Percentiles rank a stretch among this genome's conserved stretches.
These are phyloP conservation scores for Arachnomyces sp. DNA, from an alignment of 2,329 filamentous ascomycete genomes.

Conservation along the genomic window DNA sequence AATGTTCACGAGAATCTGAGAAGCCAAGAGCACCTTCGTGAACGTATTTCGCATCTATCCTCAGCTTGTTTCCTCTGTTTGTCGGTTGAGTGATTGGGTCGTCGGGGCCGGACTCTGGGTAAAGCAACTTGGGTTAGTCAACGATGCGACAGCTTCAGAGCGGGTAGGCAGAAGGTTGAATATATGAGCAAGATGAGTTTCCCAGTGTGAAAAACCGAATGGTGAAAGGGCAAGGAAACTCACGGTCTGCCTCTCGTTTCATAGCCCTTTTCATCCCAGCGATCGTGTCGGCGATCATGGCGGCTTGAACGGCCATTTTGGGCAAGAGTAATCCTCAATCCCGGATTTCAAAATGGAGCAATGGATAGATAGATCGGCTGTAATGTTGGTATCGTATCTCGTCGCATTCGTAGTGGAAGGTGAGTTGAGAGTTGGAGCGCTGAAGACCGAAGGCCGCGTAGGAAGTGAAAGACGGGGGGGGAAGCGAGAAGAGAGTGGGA, in stretches of 20 bases:
- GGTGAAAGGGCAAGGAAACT: conserved; percentile 7
- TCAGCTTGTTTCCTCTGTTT: conserved; percentile 56
- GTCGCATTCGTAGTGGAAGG: too few species aligned
- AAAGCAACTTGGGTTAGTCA: conserved; percentile 1
- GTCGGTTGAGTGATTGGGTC: conserved; percentile 47
- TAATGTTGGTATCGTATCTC: too few species aligned
- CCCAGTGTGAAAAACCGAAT: too few species aligned
- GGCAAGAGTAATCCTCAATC: not conserved
- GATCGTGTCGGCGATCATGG: conserved; percentile 47
- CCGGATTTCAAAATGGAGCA: too few species aligned
- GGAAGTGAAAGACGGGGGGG: too few species aligned
- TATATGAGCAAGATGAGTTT: not conserved
- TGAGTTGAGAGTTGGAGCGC: too few species aligned
- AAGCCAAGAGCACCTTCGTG: conserved; percentile 49
- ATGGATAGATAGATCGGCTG: too few species aligned
- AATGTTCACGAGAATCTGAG: conserved; percentile 43
- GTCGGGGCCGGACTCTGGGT: conserved; percentile 38
- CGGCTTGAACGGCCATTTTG: conserved; percentile 37
- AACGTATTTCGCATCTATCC: conserved; percentile 49
- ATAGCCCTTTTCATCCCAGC: conserved; percentile 48
- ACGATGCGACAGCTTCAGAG: conserved; percentile 2
- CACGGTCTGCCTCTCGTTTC: conserved; percentile 40
- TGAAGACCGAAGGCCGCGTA: too few species aligned
- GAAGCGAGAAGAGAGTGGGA: too few species aligned
- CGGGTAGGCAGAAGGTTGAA: not conserved